Conservation (phyloP, 805 yeast species). For the Cyberlindnera suaveolens region DNA sequence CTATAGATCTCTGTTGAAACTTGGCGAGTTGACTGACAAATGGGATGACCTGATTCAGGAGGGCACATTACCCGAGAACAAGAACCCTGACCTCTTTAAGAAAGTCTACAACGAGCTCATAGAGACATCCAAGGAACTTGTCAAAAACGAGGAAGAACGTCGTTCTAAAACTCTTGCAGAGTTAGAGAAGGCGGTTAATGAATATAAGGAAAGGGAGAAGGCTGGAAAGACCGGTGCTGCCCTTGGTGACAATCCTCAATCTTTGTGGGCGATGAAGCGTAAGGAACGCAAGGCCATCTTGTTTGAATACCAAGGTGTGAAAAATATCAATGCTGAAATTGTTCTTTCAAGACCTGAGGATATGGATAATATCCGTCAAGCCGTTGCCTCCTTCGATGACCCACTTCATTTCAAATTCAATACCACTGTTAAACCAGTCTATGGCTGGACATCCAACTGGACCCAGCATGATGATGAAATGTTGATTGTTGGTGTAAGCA, state of each 20-base stretch:
- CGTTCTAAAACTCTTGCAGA: slow-evolving; percentile 49
- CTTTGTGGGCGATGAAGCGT: slow-evolving; percentile 56
- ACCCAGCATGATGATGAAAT: slow-evolving; percentile 73
- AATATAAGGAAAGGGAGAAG: slow-evolving; percentile 42
- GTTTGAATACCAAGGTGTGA: slow-evolving; percentile 83
- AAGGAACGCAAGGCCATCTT: slow-evolving; percentile 86
- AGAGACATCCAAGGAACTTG: slow-evolving; percentile 51
- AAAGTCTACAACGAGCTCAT: slow-evolving; percentile 71
- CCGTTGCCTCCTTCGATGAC: slow-evolving; percentile 51
- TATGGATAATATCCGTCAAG: slow-evolving; percentile 55
- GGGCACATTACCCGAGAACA: slow-evolving; percentile 79
- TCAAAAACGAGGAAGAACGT: slow-evolving; percentile 59
- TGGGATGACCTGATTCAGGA: slow-evolving; percentile 88
- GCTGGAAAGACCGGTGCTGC: slow-evolving; percentile 27
- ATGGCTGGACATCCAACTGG: slow-evolving; percentile 93
- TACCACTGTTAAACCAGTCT: slow-evolving; percentile 67
- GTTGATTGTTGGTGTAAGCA: slow-evolving; percentile 79
- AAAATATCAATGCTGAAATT: slow-evolving; percentile 85
- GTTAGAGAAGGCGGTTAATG: slow-evolving; percentile 53
- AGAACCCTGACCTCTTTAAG: slow-evolving; percentile 72
- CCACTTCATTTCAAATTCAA: slow-evolving; percentile 56
- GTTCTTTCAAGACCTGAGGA: slow-evolving; percentile 81
- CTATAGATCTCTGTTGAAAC: slow-evolving; percentile 73
- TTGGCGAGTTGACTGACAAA: slow-evolving; percentile 69
- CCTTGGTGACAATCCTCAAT: slow-evolving; percentile 35